Conservation (phyloP, 495 filamentous ascomycete species). For the Penicillium bovifimosum region DNA sequence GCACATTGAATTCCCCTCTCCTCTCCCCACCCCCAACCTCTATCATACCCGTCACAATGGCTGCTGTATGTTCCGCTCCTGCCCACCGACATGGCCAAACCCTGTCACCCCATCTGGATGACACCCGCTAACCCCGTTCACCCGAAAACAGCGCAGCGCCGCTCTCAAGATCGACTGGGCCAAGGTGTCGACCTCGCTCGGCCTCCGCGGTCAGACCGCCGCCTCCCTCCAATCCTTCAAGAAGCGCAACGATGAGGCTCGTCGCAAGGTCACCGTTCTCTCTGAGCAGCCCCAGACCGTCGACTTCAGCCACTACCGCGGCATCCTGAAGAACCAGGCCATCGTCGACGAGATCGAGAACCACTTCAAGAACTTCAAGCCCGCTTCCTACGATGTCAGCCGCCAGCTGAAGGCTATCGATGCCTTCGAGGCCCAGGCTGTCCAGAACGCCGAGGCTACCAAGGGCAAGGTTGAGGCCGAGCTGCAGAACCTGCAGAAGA, state of each 20-base stretch:
- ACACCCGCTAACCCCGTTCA: slow-evolving; percentile 28
- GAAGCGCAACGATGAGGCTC: slow-evolving; percentile 98
- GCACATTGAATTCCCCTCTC: slow-evolving; percentile 39
- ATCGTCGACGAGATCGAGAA: slow-evolving; percentile 95
- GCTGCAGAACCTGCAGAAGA: slow-evolving; percentile 84
- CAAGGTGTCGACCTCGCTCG: slow-evolving; percentile 84
- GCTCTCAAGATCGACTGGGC: slow-evolving; percentile 99
- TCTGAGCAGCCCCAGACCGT: slow-evolving; percentile 72
- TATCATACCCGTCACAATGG: slow-evolving; percentile 62
- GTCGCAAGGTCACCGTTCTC: slow-evolving; percentile 79
- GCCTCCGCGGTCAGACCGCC: slow-evolving; percentile 90
- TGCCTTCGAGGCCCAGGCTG: slow-evolving; percentile 91
- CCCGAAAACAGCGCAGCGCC: slow-evolving; percentile 75
- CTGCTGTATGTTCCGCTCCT: slow-evolving; percentile 66
- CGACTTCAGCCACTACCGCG: slow-evolving; percentile 92
- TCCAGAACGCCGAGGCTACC: slow-evolving; percentile 94
- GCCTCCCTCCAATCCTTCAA: slow-evolving; percentile 91
- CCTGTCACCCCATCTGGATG: slow-evolving; percentile 7
- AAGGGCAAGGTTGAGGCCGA: slow-evolving; percentile 92
- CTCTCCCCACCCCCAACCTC: slow-evolving; percentile 31
- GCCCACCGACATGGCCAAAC: slow-evolving; percentile 6
- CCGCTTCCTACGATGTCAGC: slow-evolving; percentile 78
- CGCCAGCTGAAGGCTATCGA: slow-evolving; percentile 97
- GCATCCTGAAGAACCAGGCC: slow-evolving; percentile 85
- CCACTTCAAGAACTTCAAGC: slow-evolving; percentile 84